Base-by-base conservation (phyloP, 192 early-diverging fungal genomes). In the Podila minutissima region DNA sequence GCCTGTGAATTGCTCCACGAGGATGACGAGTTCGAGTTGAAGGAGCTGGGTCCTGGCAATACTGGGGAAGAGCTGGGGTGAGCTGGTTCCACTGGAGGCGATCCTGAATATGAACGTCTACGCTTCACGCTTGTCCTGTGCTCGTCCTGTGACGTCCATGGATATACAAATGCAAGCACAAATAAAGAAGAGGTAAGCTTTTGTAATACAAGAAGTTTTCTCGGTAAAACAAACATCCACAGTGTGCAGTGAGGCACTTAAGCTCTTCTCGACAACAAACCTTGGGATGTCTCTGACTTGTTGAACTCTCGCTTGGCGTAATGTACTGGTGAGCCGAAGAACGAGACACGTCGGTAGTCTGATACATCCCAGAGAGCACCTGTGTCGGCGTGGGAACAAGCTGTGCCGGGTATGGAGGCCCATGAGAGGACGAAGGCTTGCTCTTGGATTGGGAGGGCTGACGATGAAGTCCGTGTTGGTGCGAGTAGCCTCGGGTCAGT, bases 1-100 rank as follows among this genome's bases (percentile, higher is more conserved):
- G 37, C 26, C 61, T 64, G 53, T 66, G 74, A 32, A 38, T 72
- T 53, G 57, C 59, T 58, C 75, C 63, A 75, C 32, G 74, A 79
- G n/a, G 71, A 75, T 24, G 70, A 71, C 5, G 66, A 71, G 49
- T 69, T 78, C 38, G 74, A 85, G 64, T 73, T 79, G 66, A 67
- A 72, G 24, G 71, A 71, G 59, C 41, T 71, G 2, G 69, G 70
- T 59, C 66, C 68, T 24, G 74, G 62, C 9, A 55, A 50, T 5
- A 74, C 69, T 9, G 71, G 73, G 5, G 74, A 66, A 2, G 72
- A 72, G 28, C 13, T 58, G 37, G 38, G 46, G 41, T 58, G 63
- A 8, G 57, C 13, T 2, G 20, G 48, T 28, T 28, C 37, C 24
- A 57, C 67, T 22, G 48, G 55, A 58, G 75, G 72, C n/a, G 71